A percentile compares a stretch with the other conserved stretches of the same genome.
Evolutionary conservation across 495 filamentous ascomycete genomes (phyloP).

Genomic region (Aspergillus kassunensis): DNA sequence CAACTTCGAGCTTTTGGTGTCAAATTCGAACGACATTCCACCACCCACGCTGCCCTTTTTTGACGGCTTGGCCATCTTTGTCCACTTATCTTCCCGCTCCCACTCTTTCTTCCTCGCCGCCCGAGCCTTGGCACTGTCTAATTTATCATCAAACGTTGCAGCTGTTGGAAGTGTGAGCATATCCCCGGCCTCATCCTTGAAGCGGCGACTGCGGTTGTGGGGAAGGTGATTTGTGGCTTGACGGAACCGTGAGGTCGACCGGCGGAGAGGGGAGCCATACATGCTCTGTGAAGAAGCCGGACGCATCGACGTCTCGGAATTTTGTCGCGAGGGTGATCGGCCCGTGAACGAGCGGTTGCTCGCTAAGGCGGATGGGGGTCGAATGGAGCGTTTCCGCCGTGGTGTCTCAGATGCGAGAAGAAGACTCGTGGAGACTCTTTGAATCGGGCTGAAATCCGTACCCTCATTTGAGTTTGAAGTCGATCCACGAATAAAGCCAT

Average conservation of each 20-base stretch:
- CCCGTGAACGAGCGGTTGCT: constrained; percentile 48
- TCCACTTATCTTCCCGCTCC: constrained; percentile 88
- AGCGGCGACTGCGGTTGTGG: constrained; percentile 67
- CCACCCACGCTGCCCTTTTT: constrained; percentile 56
- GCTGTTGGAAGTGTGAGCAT: constrained; percentile 81
- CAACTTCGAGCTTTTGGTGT: constrained; percentile 76
- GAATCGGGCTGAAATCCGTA: constrained; percentile 50
- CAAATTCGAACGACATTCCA: constrained; percentile 88
- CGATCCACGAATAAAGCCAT: constrained; percentile 79
- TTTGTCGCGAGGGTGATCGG: constrained; percentile 49
- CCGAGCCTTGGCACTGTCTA: constrained; percentile 50
- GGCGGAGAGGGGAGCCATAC: constrained; percentile 34
- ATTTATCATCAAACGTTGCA: constrained; percentile 51
- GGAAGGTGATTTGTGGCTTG: constrained; percentile 72
- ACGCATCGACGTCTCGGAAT: constrained; percentile 33
- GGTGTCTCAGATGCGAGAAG: constrained; percentile 61
- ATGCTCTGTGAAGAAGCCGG: constrained; percentile 47
- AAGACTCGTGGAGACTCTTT: constrained; percentile 63
- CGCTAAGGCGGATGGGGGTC: constrained; percentile 40
- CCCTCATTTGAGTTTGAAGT: constrained; percentile 32
- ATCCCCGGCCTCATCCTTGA: constrained; percentile 80
- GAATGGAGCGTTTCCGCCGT: constrained; percentile 51
- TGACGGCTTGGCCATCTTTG: constrained; percentile 83
- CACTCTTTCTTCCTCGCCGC: constrained; percentile 74
- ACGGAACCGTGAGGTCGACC: constrained; percentile 46